Evolutionary conservation across 805 yeast genomes (phyloP).

Genomic region (Danielia reshetovae): DNA sequence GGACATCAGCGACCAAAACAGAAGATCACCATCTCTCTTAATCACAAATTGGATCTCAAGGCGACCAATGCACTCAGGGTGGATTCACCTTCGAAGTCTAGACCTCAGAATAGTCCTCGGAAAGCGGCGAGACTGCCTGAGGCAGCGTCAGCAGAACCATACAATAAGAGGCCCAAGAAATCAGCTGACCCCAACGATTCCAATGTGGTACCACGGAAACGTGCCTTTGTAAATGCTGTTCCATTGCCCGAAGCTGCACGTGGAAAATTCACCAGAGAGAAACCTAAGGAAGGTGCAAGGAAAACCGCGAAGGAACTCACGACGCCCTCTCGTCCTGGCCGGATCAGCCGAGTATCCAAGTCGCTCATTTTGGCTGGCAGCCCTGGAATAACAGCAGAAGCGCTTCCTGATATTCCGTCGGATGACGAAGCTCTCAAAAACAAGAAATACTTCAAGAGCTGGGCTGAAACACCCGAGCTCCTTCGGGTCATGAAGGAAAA

Average conservation of each 20-base stretch:
- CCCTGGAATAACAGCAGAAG: constrained; percentile 18
- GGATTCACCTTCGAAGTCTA: neutral
- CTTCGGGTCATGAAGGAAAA: constrained; percentile 24
- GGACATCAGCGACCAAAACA: constrained; percentile 19
- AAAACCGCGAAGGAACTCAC: constrained; percentile 1
- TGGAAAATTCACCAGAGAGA: constrained; percentile 15
- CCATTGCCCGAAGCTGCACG: constrained; percentile 39
- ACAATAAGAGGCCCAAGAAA: neutral
- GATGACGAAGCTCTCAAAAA: constrained; percentile 30
- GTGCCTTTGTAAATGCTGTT: constrained; percentile 26
- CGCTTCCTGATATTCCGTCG: constrained; percentile 38
- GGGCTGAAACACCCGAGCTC: constrained; percentile 40
- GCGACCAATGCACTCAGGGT: too few species aligned
- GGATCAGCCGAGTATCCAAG: neutral
- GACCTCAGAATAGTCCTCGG: neutral
- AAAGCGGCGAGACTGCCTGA: neutral
- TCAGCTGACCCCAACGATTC: constrained; percentile 2
- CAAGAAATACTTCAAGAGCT: constrained; percentile 17
- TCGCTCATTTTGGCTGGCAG: constrained; percentile 6
- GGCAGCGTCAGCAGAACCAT: neutral
- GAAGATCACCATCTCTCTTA: constrained; percentile 14
- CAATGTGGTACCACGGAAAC: constrained; percentile 9
- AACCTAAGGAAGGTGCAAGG: constrained; percentile 2
- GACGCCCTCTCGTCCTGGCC: constrained; percentile 2
- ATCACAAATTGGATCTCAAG: constrained; percentile 3